phyloP scores from a whole-genome alignment of 305 asterid species.

The Rubia tinctorum region DNA sequence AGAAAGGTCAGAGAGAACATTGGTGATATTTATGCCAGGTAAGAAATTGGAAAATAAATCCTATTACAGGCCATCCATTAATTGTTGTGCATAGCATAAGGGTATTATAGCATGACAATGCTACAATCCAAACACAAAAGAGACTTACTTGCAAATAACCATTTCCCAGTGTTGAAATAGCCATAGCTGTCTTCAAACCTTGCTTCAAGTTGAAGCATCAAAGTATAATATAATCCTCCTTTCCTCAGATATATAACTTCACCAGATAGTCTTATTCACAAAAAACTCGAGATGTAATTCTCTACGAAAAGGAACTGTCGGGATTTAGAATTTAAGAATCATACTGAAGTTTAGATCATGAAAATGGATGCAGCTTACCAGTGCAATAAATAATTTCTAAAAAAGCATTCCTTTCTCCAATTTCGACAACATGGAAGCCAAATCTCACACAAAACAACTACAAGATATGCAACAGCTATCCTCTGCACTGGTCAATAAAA shows the following conservation, averaged over 20 bases:
- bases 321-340: not conserved
- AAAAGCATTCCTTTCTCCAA: slow-evolving; percentile 35
- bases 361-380: slow-evolving; percentile 46
- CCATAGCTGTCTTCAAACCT: slow-evolving; percentile 91
- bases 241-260: not conserved
- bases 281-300: not conserved
- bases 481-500: slow-evolving; percentile 42
- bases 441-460: slow-evolving; percentile 78
- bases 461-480: slow-evolving; percentile 73
- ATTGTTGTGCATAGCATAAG: not conserved
- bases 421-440: slow-evolving; percentile 67
- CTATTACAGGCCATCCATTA: not conserved
- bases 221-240: not conserved
- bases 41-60: not conserved
- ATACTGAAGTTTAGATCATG: not conserved
- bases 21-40: not conserved
- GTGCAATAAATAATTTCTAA: slow-evolving; percentile 43
- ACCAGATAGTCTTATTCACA: not conserved
- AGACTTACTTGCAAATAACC: slow-evolving; percentile 79
- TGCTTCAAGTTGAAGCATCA: too few relatives aligned
- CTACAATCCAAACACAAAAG: not conserved
- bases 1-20: not conserved
- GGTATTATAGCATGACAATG: not conserved
- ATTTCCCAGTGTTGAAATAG: slow-evolving; percentile 90
- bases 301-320: not conserved